Evolutionary conservation across 2,329 filamentous ascomycete genomes (phyloP).

Genomic region (Myriangium duriaei): DNA sequence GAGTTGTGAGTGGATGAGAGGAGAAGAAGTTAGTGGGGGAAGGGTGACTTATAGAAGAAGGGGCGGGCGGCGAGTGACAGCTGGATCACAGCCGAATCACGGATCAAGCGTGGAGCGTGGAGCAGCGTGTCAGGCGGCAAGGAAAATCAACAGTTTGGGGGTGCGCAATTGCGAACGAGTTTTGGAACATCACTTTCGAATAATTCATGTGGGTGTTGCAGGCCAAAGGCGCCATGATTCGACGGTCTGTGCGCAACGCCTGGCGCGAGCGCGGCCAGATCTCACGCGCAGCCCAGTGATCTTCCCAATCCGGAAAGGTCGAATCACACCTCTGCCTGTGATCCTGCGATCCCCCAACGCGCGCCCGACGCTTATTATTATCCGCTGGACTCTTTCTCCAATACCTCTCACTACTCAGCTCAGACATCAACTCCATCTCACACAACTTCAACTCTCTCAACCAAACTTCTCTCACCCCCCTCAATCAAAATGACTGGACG

Average conservation of each 20-base stretch:
- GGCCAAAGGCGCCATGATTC: conserved; percentile 6
- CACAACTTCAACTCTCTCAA: conserved; percentile 15
- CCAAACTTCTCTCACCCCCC: conserved; percentile 17
- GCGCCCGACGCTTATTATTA: conserved; percentile 6
- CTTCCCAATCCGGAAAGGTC: conserved; percentile 3
- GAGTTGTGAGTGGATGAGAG: conserved; percentile 17
- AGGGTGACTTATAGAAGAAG: conserved; percentile 14
- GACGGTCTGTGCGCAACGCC: conserved; percentile 6
- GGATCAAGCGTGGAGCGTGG: conserved; percentile 3
- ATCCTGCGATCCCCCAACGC: conserved; percentile 1
- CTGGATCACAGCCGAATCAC: conserved; percentile 13
- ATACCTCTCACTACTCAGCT: conserved; percentile 15
- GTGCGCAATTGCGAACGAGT: conserved; percentile 5
- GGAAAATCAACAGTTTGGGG: conserved; percentile 9
- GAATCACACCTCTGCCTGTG: conserved; percentile 8
- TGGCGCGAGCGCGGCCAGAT: too few species aligned
- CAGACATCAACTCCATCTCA: conserved; percentile 16
- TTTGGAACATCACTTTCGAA: conserved; percentile 7
- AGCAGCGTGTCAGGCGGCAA: conserved; percentile 8
- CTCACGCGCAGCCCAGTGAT: conserved; percentile 1
- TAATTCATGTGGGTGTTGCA: conserved; percentile 5
- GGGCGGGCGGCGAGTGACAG: conserved; percentile 9
- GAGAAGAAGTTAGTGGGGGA: conserved; percentile 14
- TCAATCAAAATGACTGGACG: conserved; percentile 39
- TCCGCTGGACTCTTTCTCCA: conserved; percentile 7